phyloP scores from a whole-genome alignment of 495 filamentous ascomycete genomes.

The Penicillium angulare region DNA sequence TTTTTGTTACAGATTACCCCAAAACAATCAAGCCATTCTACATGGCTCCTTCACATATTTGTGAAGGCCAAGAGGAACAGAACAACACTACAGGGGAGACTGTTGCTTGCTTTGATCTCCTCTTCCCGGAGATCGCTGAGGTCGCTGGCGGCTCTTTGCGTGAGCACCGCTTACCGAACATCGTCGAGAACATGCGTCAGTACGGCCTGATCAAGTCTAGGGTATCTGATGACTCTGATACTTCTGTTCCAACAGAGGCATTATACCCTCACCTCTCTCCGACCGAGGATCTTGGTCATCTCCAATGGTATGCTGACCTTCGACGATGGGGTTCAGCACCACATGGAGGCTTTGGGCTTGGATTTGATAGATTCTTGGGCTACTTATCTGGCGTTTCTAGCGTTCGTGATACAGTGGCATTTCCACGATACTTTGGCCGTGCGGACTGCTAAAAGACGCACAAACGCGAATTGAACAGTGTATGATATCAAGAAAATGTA shows the following conservation, averaged over 20 bases:
- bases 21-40: conserved; percentile 89
- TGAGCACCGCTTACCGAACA: conserved; percentile 73
- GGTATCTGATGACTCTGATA: conserved; percentile 6
- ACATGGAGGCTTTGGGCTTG: conserved; percentile 94
- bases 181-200: conserved; percentile 71
- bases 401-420: conserved; percentile 82
- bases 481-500: conserved; percentile 13
- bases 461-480: conserved; percentile 2
- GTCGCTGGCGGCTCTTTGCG: conserved; percentile 90
- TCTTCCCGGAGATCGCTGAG: conserved; percentile 87
- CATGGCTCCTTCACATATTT: conserved; percentile 64
- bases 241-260: conserved; percentile 13
- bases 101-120: conserved; percentile 92
- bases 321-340: conserved; percentile 90
- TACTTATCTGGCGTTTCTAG: conserved; percentile 84
- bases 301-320: conserved; percentile 94
- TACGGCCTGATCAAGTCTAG: conserved; percentile 50
- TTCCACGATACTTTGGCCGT: conserved; percentile 86
- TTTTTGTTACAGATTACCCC: conserved; percentile 95
- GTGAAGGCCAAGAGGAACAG: conserved; percentile 9
- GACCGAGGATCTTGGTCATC: conserved; percentile 49
- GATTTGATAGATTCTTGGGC: conserved; percentile 85
- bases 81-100: conserved; percentile 43
- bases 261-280: conserved; percentile 39
- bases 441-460: conserved; percentile 91